Evolutionary conservation across 2,329 filamentous ascomycete species (phyloP), one percentile per base, ranked within the genome.

Genomic region (Diplodia scrobiculata): DNA sequence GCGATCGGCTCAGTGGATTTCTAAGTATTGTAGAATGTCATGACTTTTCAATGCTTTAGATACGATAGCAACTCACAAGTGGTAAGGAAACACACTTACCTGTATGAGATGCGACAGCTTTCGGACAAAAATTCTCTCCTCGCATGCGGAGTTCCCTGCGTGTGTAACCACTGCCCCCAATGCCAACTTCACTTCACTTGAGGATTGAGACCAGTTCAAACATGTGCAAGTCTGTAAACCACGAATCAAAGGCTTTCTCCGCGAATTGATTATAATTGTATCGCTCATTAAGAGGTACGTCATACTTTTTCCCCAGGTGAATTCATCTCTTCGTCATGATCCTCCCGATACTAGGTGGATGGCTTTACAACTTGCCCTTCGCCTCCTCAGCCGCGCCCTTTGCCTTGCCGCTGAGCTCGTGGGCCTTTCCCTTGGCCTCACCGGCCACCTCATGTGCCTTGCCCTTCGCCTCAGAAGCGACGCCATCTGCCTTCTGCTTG

Each of bases 351-450:
- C 10, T 10, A 59, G 19, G 5, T n/a, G 9, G 17, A 29, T n/a
- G 2, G 25, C 38, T 25, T 66, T 55, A 69, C 41, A 68, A 21
- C 68, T 70, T 70, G 17, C 60, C 54, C 69, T 70, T 70, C 6
- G 77, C 66, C 62, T 81, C 73, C 60, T 78, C 72, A 47, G 79
- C 75, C 70, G 81, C 81, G 27, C 74, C 74, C 75, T 84, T 78
- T 29, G 81, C 82, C 72, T 84, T 76, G 51, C 79, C 77, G 48
- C 76, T 75, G 29, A 77, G 67, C 62, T 81, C 73, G 48, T 77
- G 71, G 48, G 79, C 75, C 70, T 81, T 81, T 29, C 74, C 75
- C 75, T 84, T 78, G 36, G 81, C 82, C 72, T 84, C 76, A 51
- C 80, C 77, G 48, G 76, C 75, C 27, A 75, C 66, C 69, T 81